Evolutionary conservation across 1,284 basidiomycete genomes (phyloP).

Genomic region (Lentinula novae-zelandiae): DNA sequence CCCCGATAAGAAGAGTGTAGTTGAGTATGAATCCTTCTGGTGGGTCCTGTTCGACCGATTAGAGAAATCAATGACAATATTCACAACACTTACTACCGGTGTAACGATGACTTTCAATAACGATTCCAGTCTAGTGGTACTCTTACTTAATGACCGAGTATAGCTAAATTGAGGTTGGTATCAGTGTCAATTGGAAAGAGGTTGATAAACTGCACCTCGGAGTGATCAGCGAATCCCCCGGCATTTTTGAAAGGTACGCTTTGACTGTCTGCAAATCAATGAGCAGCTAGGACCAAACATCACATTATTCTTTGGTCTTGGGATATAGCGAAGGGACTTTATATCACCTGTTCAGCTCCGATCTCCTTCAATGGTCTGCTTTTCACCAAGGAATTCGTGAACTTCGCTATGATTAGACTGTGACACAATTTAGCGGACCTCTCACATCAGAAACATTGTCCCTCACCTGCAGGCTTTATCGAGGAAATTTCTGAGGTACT

Average conservation of each 20-base stretch:
- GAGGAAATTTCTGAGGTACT: conserved; percentile 86
- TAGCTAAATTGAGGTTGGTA: conserved; percentile 48
- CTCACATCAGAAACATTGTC: background rate
- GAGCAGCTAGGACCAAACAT: conserved; percentile 57
- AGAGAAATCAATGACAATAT: background rate
- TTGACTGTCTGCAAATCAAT: conserved; percentile 91
- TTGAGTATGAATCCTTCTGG: conserved; percentile 91
- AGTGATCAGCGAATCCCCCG: conserved; percentile 61
- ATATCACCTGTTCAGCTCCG: conserved; percentile 84
- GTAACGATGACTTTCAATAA: conserved; percentile 93
- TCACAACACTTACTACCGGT: conserved; percentile 62
- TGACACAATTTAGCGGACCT: background rate
- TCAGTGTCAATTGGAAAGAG: conserved; percentile 1
- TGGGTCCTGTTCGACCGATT: conserved; percentile 58
- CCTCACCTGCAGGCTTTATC: conserved; percentile 85
- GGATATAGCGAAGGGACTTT: background rate
- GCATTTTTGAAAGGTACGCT: conserved; percentile 78
- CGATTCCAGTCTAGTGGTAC: conserved; percentile 80
- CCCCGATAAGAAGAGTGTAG: conserved; percentile 89
- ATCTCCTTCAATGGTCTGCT: conserved; percentile 86
- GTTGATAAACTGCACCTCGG: conserved; percentile 40
- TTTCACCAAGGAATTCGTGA: conserved; percentile 83
- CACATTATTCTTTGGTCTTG: background rate
- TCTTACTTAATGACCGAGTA: conserved; percentile 76
- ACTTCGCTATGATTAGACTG: conserved; percentile 79